Evolutionary conservation across 108 stramenopile genomes (phyloP).

Genomic region (Cyclotella baltica): DNA sequence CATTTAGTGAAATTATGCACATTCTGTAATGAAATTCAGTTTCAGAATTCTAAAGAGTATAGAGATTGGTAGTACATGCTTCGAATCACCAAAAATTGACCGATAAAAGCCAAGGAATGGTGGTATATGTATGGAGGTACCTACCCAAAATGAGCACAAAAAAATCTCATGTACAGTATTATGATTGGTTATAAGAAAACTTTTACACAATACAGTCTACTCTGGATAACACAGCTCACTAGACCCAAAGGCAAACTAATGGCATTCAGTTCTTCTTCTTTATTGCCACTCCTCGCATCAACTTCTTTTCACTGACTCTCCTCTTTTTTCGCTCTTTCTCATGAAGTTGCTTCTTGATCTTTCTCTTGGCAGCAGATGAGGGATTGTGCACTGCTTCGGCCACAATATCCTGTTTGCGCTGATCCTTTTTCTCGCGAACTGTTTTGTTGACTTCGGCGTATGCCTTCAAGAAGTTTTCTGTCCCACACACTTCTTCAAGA

Average conservation of each 20-base stretch:
- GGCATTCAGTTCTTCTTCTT: background rate
- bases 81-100: too few species aligned
- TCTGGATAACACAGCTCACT: too few species aligned
- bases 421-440: conserved; percentile 73
- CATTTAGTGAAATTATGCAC: too few species aligned
- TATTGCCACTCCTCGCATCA: conserved; percentile 54
- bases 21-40: too few species aligned
- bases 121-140: too few species aligned
- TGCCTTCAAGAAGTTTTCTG: conserved; percentile 70
- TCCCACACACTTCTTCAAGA: conserved; percentile 73
- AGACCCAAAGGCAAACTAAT: background rate
- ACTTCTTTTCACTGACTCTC: conserved; percentile 62
- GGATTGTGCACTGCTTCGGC: conserved; percentile 79
- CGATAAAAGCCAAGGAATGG: too few species aligned
- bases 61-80: too few species aligned
- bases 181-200: too few species aligned
- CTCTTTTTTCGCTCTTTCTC: conserved; percentile 83
- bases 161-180: too few species aligned
- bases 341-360: conserved; percentile 69
- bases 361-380: conserved; percentile 67
- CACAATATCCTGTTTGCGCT: conserved; percentile 70
- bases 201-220: too few species aligned
- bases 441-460: conserved; percentile 74
- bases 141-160: too few species aligned
- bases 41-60: too few species aligned